Percentiles rank a stretch among this genome's conserved stretches.
phyloP scores from a whole-genome alignment of 768 basidiomycete species.

The Agrocybe pediades region DNA sequence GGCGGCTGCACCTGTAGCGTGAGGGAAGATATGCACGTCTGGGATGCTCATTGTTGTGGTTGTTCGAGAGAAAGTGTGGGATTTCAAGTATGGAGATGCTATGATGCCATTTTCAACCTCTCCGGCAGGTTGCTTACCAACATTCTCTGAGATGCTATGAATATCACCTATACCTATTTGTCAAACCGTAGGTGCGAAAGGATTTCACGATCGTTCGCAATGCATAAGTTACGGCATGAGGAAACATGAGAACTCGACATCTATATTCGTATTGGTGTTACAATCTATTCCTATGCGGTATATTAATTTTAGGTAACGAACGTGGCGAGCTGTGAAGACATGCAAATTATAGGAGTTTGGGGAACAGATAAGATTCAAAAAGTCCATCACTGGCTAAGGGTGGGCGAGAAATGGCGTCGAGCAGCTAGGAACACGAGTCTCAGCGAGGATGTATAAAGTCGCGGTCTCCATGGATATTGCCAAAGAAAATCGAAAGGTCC shows the following conservation, averaged over 20 bases:
- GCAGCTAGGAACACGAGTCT: not conserved
- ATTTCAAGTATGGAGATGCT: not conserved
- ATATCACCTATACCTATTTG: no score
- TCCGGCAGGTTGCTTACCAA: constrained; percentile 2
- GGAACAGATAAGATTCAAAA: not conserved
- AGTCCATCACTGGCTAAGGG: not conserved
- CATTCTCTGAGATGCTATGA: constrained; percentile 7
- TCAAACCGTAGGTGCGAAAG: not conserved
- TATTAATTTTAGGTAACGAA: constrained; percentile 8
- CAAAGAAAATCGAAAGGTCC: not conserved
- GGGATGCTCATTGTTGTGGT: constrained; percentile 37
- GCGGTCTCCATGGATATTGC: not conserved
- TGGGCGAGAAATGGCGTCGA: not conserved
- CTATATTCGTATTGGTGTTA: constrained; percentile 14
- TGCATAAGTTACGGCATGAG: not conserved
- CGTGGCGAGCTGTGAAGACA: not conserved
- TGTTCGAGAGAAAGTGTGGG: not conserved
- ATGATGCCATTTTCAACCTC: not conserved
- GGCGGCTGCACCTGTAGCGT: constrained; percentile 58
- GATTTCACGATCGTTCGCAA: not conserved
- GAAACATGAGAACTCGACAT: constrained; percentile 1
- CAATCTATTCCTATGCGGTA: constrained; percentile 1
- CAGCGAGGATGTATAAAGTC: not conserved
- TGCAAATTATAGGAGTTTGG: constrained; percentile 1
- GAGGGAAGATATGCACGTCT: constrained; percentile 56